These are phyloP conservation scores for Suillus hirtellus DNA, from an alignment of 768 basidiomycete species.

Conservation along the genomic window DNA sequence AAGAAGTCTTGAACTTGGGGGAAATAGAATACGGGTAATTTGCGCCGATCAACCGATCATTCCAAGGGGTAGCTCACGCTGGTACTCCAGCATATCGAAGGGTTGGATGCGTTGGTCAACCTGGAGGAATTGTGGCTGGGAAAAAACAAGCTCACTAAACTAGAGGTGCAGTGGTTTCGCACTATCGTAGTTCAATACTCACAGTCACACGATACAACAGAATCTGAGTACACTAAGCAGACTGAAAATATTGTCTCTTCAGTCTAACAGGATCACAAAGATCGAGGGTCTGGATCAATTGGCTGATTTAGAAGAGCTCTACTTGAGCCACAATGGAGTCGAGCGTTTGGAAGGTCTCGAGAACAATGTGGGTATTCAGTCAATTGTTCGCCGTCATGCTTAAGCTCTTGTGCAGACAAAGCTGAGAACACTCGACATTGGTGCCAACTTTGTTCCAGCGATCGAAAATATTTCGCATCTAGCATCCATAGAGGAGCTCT, in stretches of 20 bases:
- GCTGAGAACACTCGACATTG: conserved; percentile 84
- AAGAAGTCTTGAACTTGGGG: conserved; percentile 88
- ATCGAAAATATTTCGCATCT: conserved; percentile 86
- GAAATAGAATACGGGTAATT: conserved; percentile 85
- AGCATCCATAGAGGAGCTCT: conserved; percentile 81
- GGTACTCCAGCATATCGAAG: conserved; percentile 76
- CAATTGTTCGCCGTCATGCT: neutral
- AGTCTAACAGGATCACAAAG: conserved; percentile 91
- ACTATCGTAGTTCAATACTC: conserved; percentile 3
- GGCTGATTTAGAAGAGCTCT: conserved; percentile 80
- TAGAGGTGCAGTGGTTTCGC: conserved; percentile 59
- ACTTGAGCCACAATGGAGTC: conserved; percentile 93
- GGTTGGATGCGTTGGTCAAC: conserved; percentile 74
- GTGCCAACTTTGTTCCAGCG: conserved; percentile 76
- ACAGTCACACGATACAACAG: conserved; percentile 37
- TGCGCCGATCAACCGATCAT: conserved; percentile 12
- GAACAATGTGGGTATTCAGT: conserved; percentile 60
- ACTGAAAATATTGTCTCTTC: conserved; percentile 84
- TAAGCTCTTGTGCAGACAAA: conserved; percentile 42
- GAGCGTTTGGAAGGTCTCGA: conserved; percentile 82
- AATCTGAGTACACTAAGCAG: conserved; percentile 68
- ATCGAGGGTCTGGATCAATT: conserved; percentile 80
- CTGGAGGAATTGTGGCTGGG: conserved; percentile 96
- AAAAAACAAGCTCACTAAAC: conserved; percentile 92
- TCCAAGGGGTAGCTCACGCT: conserved; percentile 4